A percentile compares a stretch with the other conserved stretches of the same genome.
phyloP scores from a whole-genome alignment of 2,329 filamentous ascomycete species.

The Alternaria gansuensis region DNA sequence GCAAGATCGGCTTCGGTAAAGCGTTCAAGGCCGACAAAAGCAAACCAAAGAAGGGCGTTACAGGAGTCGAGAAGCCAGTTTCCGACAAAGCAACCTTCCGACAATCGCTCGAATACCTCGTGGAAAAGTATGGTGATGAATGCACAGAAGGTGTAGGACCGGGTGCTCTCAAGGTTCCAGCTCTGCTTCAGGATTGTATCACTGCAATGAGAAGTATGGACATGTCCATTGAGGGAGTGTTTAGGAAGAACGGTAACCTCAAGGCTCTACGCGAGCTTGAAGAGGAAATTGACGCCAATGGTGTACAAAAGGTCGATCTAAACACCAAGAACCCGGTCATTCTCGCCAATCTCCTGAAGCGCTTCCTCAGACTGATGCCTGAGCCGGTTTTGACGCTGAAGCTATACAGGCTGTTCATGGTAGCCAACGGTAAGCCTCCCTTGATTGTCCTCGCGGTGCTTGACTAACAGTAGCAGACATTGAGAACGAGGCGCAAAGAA shows the following conservation, averaged over 20 bases:
- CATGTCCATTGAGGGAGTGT: slow-evolving; percentile 97
- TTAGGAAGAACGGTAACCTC: slow-evolving; percentile 99
- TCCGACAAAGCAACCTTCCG: slow-evolving; percentile 84
- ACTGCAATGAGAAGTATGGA: slow-evolving; percentile 98
- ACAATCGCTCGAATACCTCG: slow-evolving; percentile 84
- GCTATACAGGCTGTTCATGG: slow-evolving; percentile 88
- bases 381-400: slow-evolving; percentile 96
- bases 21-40: slow-evolving; percentile 64
- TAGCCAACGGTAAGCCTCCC: slow-evolving; percentile 73
- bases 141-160: slow-evolving; percentile 98
- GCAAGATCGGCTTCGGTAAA: slow-evolving; percentile 95
- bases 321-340: slow-evolving; percentile 91
- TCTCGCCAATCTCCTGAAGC: slow-evolving; percentile 90
- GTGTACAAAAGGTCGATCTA: slow-evolving; percentile 84
- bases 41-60: slow-evolving; percentile 79
- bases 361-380: slow-evolving; percentile 91
- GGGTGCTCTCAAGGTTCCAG: slow-evolving; percentile 86
- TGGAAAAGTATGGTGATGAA: slow-evolving; percentile 93
- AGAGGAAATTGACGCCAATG: slow-evolving; percentile 84
- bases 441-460: not conserved
- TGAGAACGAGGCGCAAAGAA: slow-evolving; percentile 78
- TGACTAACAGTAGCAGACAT: slow-evolving; percentile 65
- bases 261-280: slow-evolving; percentile 88
- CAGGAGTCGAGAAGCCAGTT: slow-evolving; percentile 46
- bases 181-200: slow-evolving; percentile 93